Percentiles rank a stretch among this genome's conserved stretches.
Conservation (phyloP, 495 filamentous ascomycete genomes). For the Aspergillus egyptiacus region DNA sequence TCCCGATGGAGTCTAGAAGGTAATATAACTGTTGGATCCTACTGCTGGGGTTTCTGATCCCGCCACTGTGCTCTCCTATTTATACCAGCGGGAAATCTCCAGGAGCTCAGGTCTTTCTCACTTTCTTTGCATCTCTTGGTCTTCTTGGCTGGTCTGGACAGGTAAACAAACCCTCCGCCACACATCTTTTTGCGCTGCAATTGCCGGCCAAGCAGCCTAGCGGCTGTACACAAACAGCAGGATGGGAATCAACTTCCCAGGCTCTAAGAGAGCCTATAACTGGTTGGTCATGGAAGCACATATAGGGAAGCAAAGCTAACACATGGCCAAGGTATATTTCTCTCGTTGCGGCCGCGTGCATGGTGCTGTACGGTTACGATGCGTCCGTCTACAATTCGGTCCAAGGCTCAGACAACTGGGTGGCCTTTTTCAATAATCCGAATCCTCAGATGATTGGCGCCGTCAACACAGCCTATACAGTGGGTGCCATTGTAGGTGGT, state of each 20-base stretch:
- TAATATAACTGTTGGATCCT: conserved; percentile 16
- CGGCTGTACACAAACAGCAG: conserved; percentile 7
- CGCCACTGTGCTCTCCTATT: background rate
- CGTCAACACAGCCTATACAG: conserved; percentile 58
- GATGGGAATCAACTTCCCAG: conserved; percentile 9
- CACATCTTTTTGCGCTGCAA: background rate
- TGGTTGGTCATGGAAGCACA: conserved; percentile 21
- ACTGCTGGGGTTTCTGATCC: conserved; percentile 5
- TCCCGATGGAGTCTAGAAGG: conserved; percentile 1
- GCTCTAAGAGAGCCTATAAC: conserved; percentile 35
- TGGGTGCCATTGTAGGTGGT: conserved; percentile 57
- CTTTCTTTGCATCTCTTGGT: conserved; percentile 3
- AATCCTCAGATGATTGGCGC: conserved; percentile 47
- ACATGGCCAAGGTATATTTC: conserved; percentile 49
- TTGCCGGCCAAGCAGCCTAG: conserved; percentile 4
- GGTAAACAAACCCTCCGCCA: background rate
- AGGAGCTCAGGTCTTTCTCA: background rate
- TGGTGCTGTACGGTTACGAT: conserved; percentile 64
- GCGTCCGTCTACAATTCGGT: conserved; percentile 61
- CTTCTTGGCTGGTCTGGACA: conserved; percentile 5
- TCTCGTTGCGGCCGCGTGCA: conserved; percentile 56
- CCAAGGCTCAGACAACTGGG: conserved; percentile 54
- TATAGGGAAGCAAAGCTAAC: background rate
- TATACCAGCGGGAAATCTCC: conserved; percentile 1
- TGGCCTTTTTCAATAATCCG: conserved; percentile 51